Conservation (phyloP, 2,329 filamentous ascomycete genomes). For the Apiospora malaysiana region DNA sequence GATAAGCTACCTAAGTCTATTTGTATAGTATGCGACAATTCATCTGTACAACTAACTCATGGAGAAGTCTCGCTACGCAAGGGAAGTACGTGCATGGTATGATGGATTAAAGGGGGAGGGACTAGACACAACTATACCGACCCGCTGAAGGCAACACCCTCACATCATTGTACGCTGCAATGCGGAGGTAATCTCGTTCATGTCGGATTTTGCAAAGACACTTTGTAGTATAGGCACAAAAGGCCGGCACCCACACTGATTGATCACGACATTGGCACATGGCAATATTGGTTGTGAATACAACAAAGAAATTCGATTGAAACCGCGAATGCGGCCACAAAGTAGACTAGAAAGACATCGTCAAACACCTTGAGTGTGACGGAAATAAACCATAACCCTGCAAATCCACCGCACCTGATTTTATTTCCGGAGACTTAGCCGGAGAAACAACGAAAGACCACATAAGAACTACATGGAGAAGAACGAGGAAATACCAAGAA, state of each 20-base stretch:
- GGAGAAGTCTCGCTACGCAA: too few relatives aligned
- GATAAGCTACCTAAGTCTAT: too few relatives aligned
- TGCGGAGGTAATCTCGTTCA: background rate
- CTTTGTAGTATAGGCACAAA: background rate
- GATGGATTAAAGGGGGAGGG: too few relatives aligned
- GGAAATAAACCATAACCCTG: background rate
- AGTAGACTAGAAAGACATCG: background rate
- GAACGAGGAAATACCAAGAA: conserved; percentile 28
- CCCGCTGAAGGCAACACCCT: background rate
- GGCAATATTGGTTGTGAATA: background rate
- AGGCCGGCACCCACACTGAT: background rate
- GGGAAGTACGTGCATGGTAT: too few relatives aligned
- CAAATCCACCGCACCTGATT: conserved; percentile 17
- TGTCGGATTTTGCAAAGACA: background rate
- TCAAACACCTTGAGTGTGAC: background rate
- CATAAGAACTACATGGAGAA: conserved; percentile 31
- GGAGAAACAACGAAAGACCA: background rate
- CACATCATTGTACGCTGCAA: background rate
- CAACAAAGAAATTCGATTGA: conserved; percentile 5
- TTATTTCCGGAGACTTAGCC: background rate
- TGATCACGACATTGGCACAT: background rate
- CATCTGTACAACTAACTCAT: too few relatives aligned
- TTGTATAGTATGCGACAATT: too few relatives aligned
- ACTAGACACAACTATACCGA: too few relatives aligned
- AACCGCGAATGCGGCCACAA: background rate